Conservation (phyloP, 2,329 filamentous ascomycete species). For the Cercospora nicotianae region DNA sequence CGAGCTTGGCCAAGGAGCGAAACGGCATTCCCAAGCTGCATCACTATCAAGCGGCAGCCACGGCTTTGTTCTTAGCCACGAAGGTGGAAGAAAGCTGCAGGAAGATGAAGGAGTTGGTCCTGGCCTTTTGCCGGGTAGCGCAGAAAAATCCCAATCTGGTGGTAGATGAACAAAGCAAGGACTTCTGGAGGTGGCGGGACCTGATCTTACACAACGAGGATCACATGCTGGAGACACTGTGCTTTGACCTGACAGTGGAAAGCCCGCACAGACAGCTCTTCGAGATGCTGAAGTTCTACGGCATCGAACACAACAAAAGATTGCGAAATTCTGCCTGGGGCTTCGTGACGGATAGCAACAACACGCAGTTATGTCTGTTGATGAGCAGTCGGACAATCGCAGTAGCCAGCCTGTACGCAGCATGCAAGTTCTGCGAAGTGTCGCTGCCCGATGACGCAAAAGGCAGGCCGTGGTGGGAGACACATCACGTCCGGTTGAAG, state of each 20-base stretch:
- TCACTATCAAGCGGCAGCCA: conserved; percentile 85
- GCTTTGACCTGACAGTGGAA: conserved; percentile 89
- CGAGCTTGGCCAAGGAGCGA: conserved; percentile 73
- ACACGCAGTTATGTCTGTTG: conserved; percentile 80
- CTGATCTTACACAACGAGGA: conserved; percentile 92
- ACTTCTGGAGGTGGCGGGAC: conserved; percentile 97
- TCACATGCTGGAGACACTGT: conserved; percentile 83
- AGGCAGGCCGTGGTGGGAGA: conserved; percentile 84
- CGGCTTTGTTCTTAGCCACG: conserved; percentile 87
- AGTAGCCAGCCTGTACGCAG: conserved; percentile 82
- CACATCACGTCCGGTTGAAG: conserved; percentile 67
- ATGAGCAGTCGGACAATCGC: conserved; percentile 79
- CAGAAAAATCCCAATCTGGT: conserved; percentile 89
- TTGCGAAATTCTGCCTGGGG: conserved; percentile 87
- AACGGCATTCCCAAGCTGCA: conserved; percentile 69
- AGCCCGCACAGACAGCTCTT: conserved; percentile 84
- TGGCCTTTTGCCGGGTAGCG: conserved; percentile 89
- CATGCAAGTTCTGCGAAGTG: conserved; percentile 70
- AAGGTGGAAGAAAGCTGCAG: conserved; percentile 97
- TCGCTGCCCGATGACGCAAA: conserved; percentile 72
- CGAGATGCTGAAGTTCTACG: conserved; percentile 72
- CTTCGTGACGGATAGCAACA: conserved; percentile 86
- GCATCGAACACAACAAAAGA: conserved; percentile 74
- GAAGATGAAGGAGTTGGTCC: conserved; percentile 91
- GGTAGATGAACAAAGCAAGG: conserved; percentile 95